phyloP scores from a whole-genome alignment of 495 filamentous ascomycete species.

The Glutinoglossum americanum region DNA sequence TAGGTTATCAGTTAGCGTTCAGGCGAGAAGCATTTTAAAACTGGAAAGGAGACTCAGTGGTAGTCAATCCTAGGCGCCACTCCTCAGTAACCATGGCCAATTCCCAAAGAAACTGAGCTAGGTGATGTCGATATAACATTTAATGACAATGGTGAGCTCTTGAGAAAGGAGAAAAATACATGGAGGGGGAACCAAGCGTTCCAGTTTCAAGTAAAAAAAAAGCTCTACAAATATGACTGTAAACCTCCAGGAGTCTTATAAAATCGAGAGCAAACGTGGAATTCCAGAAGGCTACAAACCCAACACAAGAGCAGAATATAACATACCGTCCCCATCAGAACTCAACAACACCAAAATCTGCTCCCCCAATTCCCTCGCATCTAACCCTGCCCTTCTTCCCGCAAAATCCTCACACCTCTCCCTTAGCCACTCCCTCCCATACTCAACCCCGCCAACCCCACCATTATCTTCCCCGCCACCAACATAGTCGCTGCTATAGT shows the following conservation, averaged over 20 bases:
- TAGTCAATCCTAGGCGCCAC: no score
- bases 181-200: no score
- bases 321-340: conserved; percentile 26
- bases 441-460: conserved; percentile 10
- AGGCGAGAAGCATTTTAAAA: background rate
- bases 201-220: no score
- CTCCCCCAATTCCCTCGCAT: conserved; percentile 36
- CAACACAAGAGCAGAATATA: background rate
- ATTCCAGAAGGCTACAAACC: no score
- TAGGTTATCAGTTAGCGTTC: background rate
- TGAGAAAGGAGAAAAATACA: no score
- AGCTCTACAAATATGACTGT: no score
- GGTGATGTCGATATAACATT: no score
- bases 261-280: no score
- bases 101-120: background rate
- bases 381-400: conserved; percentile 35
- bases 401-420: conserved; percentile 39
- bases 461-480: conserved; percentile 13
- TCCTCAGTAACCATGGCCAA: background rate
- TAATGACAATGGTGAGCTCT: no score
- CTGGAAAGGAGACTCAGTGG: background rate
- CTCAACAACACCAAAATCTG: conserved; percentile 49
- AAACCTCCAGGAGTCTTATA: no score
- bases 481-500: conserved; percentile 28
- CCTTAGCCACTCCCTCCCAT: conserved; percentile 37